phyloP scores from a whole-genome alignment of 257 asterid species.

The Nicotiana benthamiana region DNA sequence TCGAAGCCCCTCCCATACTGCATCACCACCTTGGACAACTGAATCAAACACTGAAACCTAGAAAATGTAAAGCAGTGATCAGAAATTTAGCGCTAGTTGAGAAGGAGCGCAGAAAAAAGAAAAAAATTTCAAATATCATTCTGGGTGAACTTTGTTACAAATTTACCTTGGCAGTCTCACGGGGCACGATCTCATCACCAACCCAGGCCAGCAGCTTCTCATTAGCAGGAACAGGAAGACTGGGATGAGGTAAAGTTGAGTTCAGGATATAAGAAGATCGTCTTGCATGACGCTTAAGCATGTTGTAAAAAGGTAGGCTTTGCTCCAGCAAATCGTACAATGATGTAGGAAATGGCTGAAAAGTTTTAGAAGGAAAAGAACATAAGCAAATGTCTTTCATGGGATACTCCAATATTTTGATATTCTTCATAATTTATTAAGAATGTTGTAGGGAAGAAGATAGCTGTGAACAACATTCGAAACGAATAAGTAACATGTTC shows the following conservation, averaged over 20 bases:
- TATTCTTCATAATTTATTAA: not conserved
- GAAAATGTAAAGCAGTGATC: conserved; percentile 15
- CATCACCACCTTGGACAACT: conserved; percentile 93
- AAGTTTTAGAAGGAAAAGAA: not conserved
- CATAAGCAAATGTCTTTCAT: not conserved
- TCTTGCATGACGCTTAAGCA: conserved; percentile 46
- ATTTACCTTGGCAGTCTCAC: conserved; percentile 82
- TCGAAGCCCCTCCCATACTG: conserved; percentile 93
- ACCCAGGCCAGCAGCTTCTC: conserved; percentile 91
- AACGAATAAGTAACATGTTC: not conserved
- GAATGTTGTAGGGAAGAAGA: not conserved
- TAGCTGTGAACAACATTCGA: not conserved
- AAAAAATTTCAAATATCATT: not conserved
- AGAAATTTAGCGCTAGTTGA: not conserved
- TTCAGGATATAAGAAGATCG: conserved; percentile 14
- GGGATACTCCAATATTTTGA: not conserved
- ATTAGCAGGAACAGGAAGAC: conserved; percentile 67
- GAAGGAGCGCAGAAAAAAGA: not conserved
- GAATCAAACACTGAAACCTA: conserved; percentile 92
- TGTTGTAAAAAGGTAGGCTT: conserved; percentile 71
- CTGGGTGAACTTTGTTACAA: not conserved
- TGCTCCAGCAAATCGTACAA: conserved; percentile 75
- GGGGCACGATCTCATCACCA: conserved; percentile 77
- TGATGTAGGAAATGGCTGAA: conserved; percentile 70
- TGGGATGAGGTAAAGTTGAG: conserved; percentile 28